Evolutionary conservation across 306 rosid genomes (phyloP).

Genomic region (Fragaria nilgerrensis): DNA sequence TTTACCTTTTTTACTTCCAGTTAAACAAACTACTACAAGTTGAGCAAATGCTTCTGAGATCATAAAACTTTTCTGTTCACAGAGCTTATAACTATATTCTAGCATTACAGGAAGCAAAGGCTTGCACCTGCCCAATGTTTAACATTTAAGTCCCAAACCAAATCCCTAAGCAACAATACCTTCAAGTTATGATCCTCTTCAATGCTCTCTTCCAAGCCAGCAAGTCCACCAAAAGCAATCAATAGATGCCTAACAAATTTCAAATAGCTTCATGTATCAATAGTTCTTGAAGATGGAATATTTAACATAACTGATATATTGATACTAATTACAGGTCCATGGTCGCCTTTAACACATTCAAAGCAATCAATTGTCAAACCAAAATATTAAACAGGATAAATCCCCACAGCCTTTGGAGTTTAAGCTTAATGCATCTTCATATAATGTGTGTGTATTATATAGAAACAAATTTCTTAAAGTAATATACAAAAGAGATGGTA

Average conservation of each 20-base stretch:
- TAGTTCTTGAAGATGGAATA: not conserved
- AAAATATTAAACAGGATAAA: conserved; percentile 1
- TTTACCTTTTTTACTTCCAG: not conserved
- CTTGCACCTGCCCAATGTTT: not conserved
- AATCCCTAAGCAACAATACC: conserved; percentile 35
- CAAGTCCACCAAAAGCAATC: conserved; percentile 97
- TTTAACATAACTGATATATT: not conserved
- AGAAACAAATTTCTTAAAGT: not conserved
- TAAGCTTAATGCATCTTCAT: not conserved
- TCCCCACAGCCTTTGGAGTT: not conserved
- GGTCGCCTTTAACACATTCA: not conserved
- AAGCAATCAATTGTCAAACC: not conserved
- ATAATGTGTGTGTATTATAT: not conserved
- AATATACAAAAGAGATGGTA: not conserved
- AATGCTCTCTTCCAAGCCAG: conserved; percentile 93
- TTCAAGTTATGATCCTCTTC: conserved; percentile 80
- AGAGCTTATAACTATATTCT: not conserved
- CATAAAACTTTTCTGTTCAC: not conserved
- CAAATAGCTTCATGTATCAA: conserved; percentile 3
- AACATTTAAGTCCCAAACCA: not conserved
- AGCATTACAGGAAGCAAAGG: not conserved
- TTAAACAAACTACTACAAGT: conserved; percentile 4
- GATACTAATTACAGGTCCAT: not conserved
- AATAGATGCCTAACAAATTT: conserved; percentile 66
- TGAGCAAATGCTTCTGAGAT: not conserved